Base-by-base conservation (phyloP, 495 filamentous ascomycete species). In the Pseudotulostoma volvatum region DNA sequence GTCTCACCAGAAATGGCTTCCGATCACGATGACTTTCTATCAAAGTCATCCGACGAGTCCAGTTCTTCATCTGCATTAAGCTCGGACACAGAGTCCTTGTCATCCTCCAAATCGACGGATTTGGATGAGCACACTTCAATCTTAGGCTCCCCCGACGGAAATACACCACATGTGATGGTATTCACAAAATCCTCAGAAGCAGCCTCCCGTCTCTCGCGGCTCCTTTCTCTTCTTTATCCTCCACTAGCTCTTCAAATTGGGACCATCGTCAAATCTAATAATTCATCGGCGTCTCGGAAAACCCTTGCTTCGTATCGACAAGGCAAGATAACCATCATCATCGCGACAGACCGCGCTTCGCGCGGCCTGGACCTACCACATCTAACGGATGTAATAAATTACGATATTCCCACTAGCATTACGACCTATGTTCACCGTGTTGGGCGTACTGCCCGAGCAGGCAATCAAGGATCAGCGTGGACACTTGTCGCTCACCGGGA, bases 401-500 rank as follows among this genome's bases (percentile, higher is more conserved):
- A 97, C 63, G 90, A 96, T 52, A 64, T 96, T 23, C 92, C 90
- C 0, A 69, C 73, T 7, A 81, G 73, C 42, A 59, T 84, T 17
- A 80, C 76, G 3, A 79, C 75, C 13, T 97, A 96, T 47, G 79
- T 96, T 9, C 90, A 97, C 57, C 79, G 90, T 15, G 84, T 94
- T 8, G 90, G 90, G 7, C 74, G 90, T 39, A 95, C 90, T 1
- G 88, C 88, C 7, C 64, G 88, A 52, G 88, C 87, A 0, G 83
- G 83, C 2, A 74, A 74, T 32, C 53, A 60, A 4, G 90, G 90
- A 0, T 66, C 71, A 28, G 85, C 88, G 7, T 93, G 83, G 78
- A 88, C 84, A 2, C 56, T 97, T 9, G 67, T 87, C 18, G 77
- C 75, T 25, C 69, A 80, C 43, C 67, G 67, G 5, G 86, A 97